A percentile compares a stretch with the other conserved stretches of the same genome.
Conservation (phyloP, 768 basidiomycete genomes). For the Sarcodon aspratus region DNA sequence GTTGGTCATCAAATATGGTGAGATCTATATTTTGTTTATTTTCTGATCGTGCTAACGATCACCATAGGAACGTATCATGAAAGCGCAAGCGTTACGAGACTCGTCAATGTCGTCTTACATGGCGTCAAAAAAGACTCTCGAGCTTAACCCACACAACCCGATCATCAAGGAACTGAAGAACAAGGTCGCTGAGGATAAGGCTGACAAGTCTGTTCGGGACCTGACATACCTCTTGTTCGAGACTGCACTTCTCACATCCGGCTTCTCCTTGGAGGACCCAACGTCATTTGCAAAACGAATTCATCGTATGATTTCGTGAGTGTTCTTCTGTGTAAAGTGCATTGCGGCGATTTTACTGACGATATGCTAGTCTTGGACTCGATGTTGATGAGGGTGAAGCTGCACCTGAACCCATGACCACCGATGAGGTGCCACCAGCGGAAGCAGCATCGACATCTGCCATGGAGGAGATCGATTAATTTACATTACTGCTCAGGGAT, state of each 20-base stretch:
- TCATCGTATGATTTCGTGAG: constrained; percentile 82
- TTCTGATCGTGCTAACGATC: neutral
- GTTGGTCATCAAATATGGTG: constrained; percentile 99
- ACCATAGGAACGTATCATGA: constrained; percentile 89
- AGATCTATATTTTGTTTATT: constrained; percentile 9
- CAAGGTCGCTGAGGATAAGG: constrained; percentile 94
- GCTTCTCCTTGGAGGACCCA: constrained; percentile 93
- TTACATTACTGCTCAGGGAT: constrained; percentile 3
- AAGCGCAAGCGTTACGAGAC: constrained; percentile 93
- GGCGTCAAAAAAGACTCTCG: constrained; percentile 97
- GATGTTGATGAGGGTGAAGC: constrained; percentile 76
- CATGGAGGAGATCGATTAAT: constrained; percentile 95
- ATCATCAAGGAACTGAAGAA: constrained; percentile 95
- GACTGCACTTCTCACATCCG: constrained; percentile 91
- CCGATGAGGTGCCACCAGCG: constrained; percentile 37
- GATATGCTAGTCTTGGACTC: constrained; percentile 42
- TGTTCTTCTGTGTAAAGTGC: neutral
- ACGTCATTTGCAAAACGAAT: constrained; percentile 93
- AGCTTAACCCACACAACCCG: constrained; percentile 85
- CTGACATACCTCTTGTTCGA: constrained; percentile 94
- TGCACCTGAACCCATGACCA: constrained; percentile 29
- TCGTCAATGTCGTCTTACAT: constrained; percentile 99
- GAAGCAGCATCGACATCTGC: constrained; percentile 64
- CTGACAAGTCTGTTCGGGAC: constrained; percentile 97
- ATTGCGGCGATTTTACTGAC: constrained; percentile 4